Percentiles rank a stretch among this genome's conserved stretches.
Evolutionary conservation across 495 filamentous ascomycete species (phyloP).

Genomic region (Neurospora africana): DNA sequence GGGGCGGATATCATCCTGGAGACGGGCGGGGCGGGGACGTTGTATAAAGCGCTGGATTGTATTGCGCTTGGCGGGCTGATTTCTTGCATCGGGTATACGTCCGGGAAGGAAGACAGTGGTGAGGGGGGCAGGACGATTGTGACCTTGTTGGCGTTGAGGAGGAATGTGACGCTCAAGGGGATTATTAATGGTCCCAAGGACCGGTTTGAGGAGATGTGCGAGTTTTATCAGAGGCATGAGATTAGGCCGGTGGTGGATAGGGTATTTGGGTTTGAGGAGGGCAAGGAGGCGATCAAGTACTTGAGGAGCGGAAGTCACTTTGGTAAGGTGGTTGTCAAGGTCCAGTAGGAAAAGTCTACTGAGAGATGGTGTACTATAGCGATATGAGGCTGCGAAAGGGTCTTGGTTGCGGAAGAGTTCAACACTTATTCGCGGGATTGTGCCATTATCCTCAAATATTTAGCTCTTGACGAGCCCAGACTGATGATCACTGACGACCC

Average conservation of each 20-base stretch:
- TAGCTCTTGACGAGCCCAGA: neutral
- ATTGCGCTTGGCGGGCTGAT: slow-evolving; percentile 36
- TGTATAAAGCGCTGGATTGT: slow-evolving; percentile 30
- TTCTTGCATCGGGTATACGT: slow-evolving; percentile 34
- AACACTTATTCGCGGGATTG: too few species aligned
- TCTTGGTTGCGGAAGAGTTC: neutral
- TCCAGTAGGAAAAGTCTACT: neutral
- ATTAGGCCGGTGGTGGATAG: slow-evolving; percentile 27
- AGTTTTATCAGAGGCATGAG: slow-evolving; percentile 22
- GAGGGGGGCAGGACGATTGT: slow-evolving; percentile 27
- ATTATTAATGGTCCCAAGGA: slow-evolving; percentile 26
- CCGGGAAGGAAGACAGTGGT: slow-evolving; percentile 29
- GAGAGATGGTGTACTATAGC: neutral
- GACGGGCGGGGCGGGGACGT: slow-evolving; percentile 36
- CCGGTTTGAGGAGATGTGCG: slow-evolving; percentile 25
- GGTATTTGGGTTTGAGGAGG: slow-evolving; percentile 24
- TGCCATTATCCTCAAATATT: neutral
- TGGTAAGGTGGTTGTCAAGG: neutral
- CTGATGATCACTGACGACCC: neutral
- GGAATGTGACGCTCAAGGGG: slow-evolving; percentile 29
- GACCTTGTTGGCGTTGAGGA: slow-evolving; percentile 27
- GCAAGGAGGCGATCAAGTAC: neutral
- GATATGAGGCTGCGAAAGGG: neutral
- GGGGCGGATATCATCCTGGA: slow-evolving; percentile 42
- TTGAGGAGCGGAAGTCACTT: neutral